Evolutionary conservation across 2,329 filamentous ascomycete genomes (phyloP).

Genomic region (Scortechinia acanthostroma): DNA sequence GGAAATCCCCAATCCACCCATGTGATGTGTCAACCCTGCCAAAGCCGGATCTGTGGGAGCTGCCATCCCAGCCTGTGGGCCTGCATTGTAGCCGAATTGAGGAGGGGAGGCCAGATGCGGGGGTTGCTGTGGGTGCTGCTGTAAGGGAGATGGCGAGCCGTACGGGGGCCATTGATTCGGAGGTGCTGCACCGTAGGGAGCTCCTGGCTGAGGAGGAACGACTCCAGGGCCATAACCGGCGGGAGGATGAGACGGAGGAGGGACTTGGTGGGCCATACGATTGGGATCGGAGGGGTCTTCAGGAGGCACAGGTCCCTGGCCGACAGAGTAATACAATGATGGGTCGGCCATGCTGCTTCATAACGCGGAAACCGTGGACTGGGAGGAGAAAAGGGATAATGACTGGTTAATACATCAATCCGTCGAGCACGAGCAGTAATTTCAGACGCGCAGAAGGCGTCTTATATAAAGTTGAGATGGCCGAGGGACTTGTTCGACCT

Average conservation of each 20-base stretch:
- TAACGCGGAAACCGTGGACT: too few species aligned
- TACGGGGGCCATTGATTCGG: neutral
- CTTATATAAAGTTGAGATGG: too few species aligned
- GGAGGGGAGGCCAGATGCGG: neutral
- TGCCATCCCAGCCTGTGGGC: conserved; percentile 7
- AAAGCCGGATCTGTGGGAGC: conserved; percentile 26
- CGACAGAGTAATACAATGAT: conserved; percentile 45
- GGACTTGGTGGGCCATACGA: conserved; percentile 38
- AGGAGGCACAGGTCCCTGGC: conserved; percentile 40
- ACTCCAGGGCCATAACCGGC: conserved; percentile 41
- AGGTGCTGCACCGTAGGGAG: conserved; percentile 14
- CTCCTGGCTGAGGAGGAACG: conserved; percentile 26
- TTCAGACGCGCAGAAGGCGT: too few species aligned
- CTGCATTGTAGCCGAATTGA: neutral
- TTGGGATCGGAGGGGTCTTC: conserved; percentile 41
- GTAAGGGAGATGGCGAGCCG: neutral
- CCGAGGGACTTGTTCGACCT: neutral
- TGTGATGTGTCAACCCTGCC: conserved; percentile 57
- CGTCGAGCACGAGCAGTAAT: too few species aligned
- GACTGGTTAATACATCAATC: too few species aligned
- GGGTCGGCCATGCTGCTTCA: conserved; percentile 40
- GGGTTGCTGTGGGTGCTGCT: neutral
- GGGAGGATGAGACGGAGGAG: conserved; percentile 47
- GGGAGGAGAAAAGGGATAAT: too few species aligned
- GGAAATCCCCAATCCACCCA: conserved; percentile 70